Conservation (phyloP, 495 filamentous ascomycete species). For the Penicillium canescens region DNA sequence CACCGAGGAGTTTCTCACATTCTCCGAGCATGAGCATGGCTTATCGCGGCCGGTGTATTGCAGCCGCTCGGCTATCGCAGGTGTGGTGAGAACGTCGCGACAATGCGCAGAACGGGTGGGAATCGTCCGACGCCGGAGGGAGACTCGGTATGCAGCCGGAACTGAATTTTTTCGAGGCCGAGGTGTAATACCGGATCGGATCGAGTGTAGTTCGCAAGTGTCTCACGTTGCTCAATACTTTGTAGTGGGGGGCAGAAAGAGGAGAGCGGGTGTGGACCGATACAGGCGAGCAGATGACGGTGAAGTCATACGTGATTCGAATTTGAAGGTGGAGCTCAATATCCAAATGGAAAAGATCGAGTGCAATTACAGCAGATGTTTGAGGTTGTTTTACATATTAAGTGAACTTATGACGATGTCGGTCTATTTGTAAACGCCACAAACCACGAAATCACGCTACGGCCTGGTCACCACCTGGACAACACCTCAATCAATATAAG, state of each 20-base stretch:
- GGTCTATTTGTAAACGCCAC: slow-evolving; percentile 31
- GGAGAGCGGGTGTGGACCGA: slow-evolving; percentile 22
- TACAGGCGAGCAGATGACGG: slow-evolving; percentile 14
- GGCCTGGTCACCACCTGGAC: slow-evolving; percentile 5
- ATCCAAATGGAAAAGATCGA: neutral
- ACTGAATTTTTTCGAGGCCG: neutral
- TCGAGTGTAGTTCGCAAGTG: neutral
- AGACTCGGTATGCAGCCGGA: slow-evolving; percentile 3
- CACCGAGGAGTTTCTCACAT: slow-evolving; percentile 78
- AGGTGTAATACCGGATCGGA: neutral
- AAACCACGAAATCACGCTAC: slow-evolving; percentile 17
- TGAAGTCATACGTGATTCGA: slow-evolving; percentile 9
- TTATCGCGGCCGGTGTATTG: slow-evolving; percentile 4
- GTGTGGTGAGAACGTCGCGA: slow-evolving; percentile 17
- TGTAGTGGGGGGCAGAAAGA: slow-evolving; percentile 25
- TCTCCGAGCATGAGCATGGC: slow-evolving; percentile 58
- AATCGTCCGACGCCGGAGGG: slow-evolving; percentile 7
- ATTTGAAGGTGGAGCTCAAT: slow-evolving; percentile 1
- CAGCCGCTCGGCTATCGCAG: slow-evolving; percentile 19
- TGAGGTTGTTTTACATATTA: slow-evolving; percentile 12
- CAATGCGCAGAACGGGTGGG: slow-evolving; percentile 7
- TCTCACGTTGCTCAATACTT: slow-evolving; percentile 10
- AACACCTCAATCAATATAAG: neutral
- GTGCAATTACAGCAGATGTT: neutral
- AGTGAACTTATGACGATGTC: slow-evolving; percentile 32